Conservation (phyloP, 2,329 filamentous ascomycete genomes). For the Fusarium chuoi region DNA sequence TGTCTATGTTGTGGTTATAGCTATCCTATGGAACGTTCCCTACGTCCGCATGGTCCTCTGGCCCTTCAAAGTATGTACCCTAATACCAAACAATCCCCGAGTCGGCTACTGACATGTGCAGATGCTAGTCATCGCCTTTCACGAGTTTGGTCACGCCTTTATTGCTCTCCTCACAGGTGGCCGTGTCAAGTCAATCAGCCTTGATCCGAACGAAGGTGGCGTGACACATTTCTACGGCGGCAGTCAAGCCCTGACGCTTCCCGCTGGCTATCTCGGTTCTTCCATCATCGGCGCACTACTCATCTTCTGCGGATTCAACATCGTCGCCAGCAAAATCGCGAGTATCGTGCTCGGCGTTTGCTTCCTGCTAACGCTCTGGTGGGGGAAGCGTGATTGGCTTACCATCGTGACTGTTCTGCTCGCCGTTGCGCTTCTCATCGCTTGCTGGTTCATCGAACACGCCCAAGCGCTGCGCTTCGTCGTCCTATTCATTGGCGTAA, state of each 20-base stretch:
- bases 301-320: slow-evolving; percentile 84
- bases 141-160: slow-evolving; percentile 82
- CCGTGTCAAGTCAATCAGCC: slow-evolving; percentile 76
- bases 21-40: slow-evolving; percentile 81
- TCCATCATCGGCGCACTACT: slow-evolving; percentile 80
- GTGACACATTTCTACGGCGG: slow-evolving; percentile 83
- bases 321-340: slow-evolving; percentile 82
- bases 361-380: slow-evolving; percentile 84
- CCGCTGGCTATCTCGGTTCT: slow-evolving; percentile 81
- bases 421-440: slow-evolving; percentile 76
- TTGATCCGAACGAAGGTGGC: slow-evolving; percentile 82
- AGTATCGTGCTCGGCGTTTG: slow-evolving; percentile 78
- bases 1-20: slow-evolving; percentile 78
- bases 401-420: slow-evolving; percentile 76
- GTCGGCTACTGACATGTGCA: slow-evolving; percentile 45
- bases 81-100: background rate
- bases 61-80: slow-evolving; percentile 77
- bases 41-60: slow-evolving; percentile 79
- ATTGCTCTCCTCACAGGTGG: slow-evolving; percentile 78
- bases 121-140: slow-evolving; percentile 87
- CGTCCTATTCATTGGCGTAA: slow-evolving; percentile 83
- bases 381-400: slow-evolving; percentile 81
- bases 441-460: slow-evolving; percentile 83
- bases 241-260: slow-evolving; percentile 74
- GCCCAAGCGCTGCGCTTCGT: slow-evolving; percentile 79